Base-by-base conservation (phyloP, 768 basidiomycete genomes). In the Xerocomellus amylosporus region DNA sequence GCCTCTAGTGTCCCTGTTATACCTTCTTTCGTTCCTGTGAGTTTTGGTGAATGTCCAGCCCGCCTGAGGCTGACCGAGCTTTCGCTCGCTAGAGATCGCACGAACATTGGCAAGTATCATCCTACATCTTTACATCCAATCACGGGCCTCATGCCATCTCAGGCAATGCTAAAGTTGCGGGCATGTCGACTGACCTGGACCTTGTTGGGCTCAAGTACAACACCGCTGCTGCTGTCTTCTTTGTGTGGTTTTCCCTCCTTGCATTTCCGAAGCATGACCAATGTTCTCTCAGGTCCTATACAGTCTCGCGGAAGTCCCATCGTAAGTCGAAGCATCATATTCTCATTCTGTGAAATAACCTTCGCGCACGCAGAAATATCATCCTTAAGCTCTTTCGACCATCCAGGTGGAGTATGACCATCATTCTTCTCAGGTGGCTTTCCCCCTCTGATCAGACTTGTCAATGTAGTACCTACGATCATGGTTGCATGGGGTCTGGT, bases 1-100 rank as follows among this genome's bases (percentile, higher is more conserved):
- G 45, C 77, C 78, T 8, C 69, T 79, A 45, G 71, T 79, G 36
- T 77, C 76, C 6, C 52, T 77, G 36, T 61, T 80, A 12, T 79
- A 78, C 53, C 65, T 79, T 38, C 67, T 78, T 46, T 78, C 76
- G 8, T 79, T 79, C 60, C 61, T 79, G 75, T 78, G 55, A 68
- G 77, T 72, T 46, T 5, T 24, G 2, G 8, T 41, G 17, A 22
- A 38, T 4, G 39, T 24, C 38, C 15, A 1, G 19, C 8, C 34
- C 12, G 8, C 24, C 20, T 14, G 2, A 3, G 1, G 10, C 31
- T 45, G 28, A 59, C 17, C 12, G 8, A 48, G 7, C 2, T 24
- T 30, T 24, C 15, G 28, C 42, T 46, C 19, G 47, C 31, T 45
- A 76, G 75, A 22, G 79, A 79, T 61, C 73, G 79, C 19, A 65